Base-by-base conservation (phyloP, 1,284 basidiomycete species). In the Marasmius oreades region DNA sequence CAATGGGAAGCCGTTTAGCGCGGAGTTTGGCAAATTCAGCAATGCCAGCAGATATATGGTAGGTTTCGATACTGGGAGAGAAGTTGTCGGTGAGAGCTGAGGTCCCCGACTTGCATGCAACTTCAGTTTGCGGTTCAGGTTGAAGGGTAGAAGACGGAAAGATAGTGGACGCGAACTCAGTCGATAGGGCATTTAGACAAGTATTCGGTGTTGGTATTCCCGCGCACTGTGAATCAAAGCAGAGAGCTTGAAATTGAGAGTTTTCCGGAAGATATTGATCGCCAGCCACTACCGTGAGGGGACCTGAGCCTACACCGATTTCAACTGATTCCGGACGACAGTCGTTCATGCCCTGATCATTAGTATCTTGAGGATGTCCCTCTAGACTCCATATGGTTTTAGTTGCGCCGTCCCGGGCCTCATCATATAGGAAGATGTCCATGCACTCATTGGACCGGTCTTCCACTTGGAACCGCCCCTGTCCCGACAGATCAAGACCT, bases 11-110 rank as follows among this genome's bases (percentile, higher is more conserved):
- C 44, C 69, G 71, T 55, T 65, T 71, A 7, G 71, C 71, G 37
- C 76, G 70, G 18, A 78, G 64, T 52, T 60, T 65, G 28, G 71
- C 69, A 61, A 77, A 78, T 4, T 67, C 61, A 5, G 64, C 60
- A 10, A 73, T 69, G 5, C 70, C 72, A 10, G 69, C 64, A 5
- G 62, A 53, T 26, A 57, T 52, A 22, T 56, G 46, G 34, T 51
- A 44, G 24, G 47, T 43, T 14, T 54, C 39, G 20, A 53, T 51
- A 20, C n/a, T 23, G 16, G 24, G 39, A 3, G 53, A 47, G 10
- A 37, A n/a, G 18, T 5, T 5, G 34, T 26, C 22, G 7, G 6
- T 10, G 22, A 33, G 28, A 14, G 22, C 2, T n/a, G 16, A 26
- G n/a, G n/a, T 50, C 20, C n/a, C 28, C 28, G 28, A 31, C 28